Conservation (phyloP, 2,329 filamentous ascomycete species). For the Fusarium algeriense region DNA sequence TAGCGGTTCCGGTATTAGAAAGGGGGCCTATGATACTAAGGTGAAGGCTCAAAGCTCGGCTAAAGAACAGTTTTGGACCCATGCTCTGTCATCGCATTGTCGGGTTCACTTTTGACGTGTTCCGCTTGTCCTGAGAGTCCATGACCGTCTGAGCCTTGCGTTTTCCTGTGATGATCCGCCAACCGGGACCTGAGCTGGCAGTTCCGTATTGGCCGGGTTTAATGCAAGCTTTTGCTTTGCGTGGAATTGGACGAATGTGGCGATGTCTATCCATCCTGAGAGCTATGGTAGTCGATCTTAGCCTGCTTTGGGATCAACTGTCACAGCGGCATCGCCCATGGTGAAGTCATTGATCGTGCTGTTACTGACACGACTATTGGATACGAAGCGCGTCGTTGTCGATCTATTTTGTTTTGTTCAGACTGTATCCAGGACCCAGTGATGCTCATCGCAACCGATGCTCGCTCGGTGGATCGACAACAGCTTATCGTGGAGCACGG, state of each 20-base stretch:
- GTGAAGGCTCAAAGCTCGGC: slow-evolving; percentile 4
- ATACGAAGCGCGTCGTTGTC: slow-evolving; percentile 24
- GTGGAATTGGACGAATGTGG: slow-evolving; percentile 43
- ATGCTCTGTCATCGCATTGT: slow-evolving; percentile 30
- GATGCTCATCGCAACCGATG: slow-evolving; percentile 27
- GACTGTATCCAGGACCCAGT: slow-evolving; percentile 1
- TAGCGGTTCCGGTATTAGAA: slow-evolving; percentile 19
- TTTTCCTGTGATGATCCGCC: slow-evolving; percentile 16
- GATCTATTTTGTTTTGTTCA: slow-evolving; percentile 43
- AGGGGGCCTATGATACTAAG: slow-evolving; percentile 6
- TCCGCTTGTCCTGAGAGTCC: slow-evolving; percentile 22
- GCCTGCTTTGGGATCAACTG: slow-evolving; percentile 33
- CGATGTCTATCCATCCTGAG: slow-evolving; percentile 36
- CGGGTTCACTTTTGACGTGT: slow-evolving; percentile 32
- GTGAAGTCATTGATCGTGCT: slow-evolving; percentile 36
- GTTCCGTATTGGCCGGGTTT: slow-evolving; percentile 28
- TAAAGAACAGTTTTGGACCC: slow-evolving; percentile 3
- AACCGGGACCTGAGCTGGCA: slow-evolving; percentile 35
- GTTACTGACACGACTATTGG: slow-evolving; percentile 16
- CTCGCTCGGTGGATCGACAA: slow-evolving; percentile 12
- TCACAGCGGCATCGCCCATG: slow-evolving; percentile 31
- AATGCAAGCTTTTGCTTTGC: slow-evolving; percentile 24
- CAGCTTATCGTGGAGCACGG: slow-evolving; percentile 22
- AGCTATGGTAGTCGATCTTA: slow-evolving; percentile 42
- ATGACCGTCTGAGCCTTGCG: slow-evolving; percentile 20